Conservation (phyloP, 2,329 filamentous ascomycete species). For the Westerdykella sp. region DNA sequence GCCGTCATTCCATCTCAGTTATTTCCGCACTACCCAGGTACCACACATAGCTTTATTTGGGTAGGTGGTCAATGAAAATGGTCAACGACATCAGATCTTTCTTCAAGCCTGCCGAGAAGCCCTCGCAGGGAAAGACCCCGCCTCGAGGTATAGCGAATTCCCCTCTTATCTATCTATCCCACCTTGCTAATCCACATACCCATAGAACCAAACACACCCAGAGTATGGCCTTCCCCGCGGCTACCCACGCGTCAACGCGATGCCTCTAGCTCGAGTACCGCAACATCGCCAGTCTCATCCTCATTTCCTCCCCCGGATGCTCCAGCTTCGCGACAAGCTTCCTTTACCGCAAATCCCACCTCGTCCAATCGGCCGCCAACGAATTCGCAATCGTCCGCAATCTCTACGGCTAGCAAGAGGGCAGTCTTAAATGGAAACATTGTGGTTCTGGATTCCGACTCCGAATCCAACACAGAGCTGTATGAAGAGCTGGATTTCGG, state of each 20-base stretch:
- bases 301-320: neutral
- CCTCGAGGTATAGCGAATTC: conserved; percentile 20
- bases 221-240: conserved; percentile 5
- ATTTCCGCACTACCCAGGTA: too few relatives aligned
- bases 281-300: neutral
- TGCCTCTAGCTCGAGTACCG: neutral
- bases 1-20: too few relatives aligned
- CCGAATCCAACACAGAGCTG: conserved; percentile 49
- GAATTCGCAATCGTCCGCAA: conserved; percentile 23
- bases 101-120: conserved; percentile 39
- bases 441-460: conserved; percentile 61
- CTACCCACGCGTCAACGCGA: neutral
- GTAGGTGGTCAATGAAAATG: conserved; percentile 3
- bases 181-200: conserved; percentile 3
- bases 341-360: neutral
- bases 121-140: conserved; percentile 12
- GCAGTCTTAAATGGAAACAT: conserved; percentile 49
- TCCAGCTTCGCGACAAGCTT: too few relatives aligned
- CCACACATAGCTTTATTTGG: too few relatives aligned
- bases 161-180: conserved; percentile 1
- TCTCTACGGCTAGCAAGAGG: conserved; percentile 39
- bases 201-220: conserved; percentile 1
- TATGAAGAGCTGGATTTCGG: conserved; percentile 45
- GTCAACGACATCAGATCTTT: conserved; percentile 41
- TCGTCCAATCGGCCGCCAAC: conserved; percentile 9